A percentile compares a stretch with the other conserved stretches of the same genome.
Conservation (phyloP, 805 yeast genomes). For the Lipomyces oligophaga region DNA sequence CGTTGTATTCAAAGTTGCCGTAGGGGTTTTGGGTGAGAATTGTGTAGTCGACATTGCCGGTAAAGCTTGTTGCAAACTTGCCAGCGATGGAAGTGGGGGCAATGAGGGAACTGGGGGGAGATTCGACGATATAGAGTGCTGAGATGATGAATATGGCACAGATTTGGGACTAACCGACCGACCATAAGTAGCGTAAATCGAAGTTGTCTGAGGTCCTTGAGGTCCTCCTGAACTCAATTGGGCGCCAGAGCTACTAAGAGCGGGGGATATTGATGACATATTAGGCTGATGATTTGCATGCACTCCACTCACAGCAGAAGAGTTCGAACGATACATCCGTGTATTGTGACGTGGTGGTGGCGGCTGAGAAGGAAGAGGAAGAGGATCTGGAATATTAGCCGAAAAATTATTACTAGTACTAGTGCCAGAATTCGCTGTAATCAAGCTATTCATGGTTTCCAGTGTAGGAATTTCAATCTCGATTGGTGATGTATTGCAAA, state of each 20-base stretch:
- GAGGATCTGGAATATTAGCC: slow-evolving; percentile 7
- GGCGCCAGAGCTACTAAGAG: no score
- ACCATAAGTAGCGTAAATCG: slow-evolving; percentile 1
- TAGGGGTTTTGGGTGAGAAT: slow-evolving; percentile 1
- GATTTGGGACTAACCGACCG: slow-evolving; percentile 2
- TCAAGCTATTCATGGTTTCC: slow-evolving; percentile 31
- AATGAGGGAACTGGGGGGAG: not conserved
- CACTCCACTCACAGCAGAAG: no score
- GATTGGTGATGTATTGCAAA: slow-evolving; percentile 27
- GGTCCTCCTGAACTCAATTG: no score
- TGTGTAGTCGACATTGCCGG: slow-evolving; percentile 1
- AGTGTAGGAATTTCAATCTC: slow-evolving; percentile 34
- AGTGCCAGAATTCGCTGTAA: slow-evolving; percentile 17
- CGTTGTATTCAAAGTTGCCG: no score
- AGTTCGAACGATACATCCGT: slow-evolving; percentile 31
- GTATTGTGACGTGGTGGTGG: slow-evolving; percentile 28
- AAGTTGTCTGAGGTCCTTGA: not conserved
- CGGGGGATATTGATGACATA: no score
- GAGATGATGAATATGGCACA: not conserved
- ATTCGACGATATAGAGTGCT: not conserved
- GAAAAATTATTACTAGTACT: no score
- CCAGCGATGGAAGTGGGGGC: not conserved
- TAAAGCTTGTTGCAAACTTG: no score
- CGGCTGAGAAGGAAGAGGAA: slow-evolving; percentile 27
- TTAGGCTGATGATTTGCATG: no score